Percentiles rank a stretch among this genome's conserved stretches.
Conservation (phyloP, 106 monocot genomes). For the Allium fistulosum region DNA sequence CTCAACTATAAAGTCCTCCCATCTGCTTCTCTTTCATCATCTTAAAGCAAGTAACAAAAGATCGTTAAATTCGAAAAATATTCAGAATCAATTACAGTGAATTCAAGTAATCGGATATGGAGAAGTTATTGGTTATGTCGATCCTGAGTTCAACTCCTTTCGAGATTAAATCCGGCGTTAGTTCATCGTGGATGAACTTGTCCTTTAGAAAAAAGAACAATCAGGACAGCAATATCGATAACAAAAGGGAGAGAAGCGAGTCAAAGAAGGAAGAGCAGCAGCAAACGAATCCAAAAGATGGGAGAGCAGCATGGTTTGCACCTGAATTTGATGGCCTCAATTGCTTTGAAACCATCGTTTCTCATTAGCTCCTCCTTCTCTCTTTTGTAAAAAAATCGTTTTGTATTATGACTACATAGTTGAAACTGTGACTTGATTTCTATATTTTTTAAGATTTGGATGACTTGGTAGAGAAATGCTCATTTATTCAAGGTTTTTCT, state of each 20-base stretch:
- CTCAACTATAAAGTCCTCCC: not conserved
- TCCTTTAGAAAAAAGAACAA: not conserved
- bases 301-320: slow-evolving; percentile 17
- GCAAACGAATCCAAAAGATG: not conserved
- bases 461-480: too few relatives aligned
- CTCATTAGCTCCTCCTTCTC: slow-evolving; percentile 5
- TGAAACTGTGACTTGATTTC: too few relatives aligned
- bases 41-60: not conserved
- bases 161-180: not conserved
- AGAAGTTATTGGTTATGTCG: not conserved
- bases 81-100: not conserved
- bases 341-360: slow-evolving; percentile 46
- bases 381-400: not conserved
- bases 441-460: too few relatives aligned
- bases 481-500: too few relatives aligned
- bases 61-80: not conserved
- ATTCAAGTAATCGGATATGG: not conserved
- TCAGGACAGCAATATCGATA: not conserved
- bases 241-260: not conserved
- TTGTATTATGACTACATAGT: too few relatives aligned
- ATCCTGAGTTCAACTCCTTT: not conserved
- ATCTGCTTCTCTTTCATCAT: not conserved
- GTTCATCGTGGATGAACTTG: not conserved
- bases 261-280: not conserved
- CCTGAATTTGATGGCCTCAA: slow-evolving; percentile 53